Base-by-base conservation (phyloP, 768 basidiomycete genomes). In the Lactarius hengduanensis region DNA sequence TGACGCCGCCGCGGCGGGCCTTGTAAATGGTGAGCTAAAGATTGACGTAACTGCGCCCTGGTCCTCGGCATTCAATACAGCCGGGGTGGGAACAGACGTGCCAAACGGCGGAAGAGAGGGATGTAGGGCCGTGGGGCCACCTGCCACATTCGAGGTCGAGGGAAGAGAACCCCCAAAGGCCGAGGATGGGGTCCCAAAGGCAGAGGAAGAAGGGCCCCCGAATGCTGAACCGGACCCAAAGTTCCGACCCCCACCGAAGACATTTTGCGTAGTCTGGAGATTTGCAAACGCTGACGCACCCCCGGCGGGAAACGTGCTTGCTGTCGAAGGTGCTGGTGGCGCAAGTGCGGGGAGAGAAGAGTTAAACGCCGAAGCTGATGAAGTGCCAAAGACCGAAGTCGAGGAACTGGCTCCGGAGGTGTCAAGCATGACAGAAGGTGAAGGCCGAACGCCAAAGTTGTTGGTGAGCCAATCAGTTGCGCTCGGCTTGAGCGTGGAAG, bases 401-500 rank as follows among this genome's bases (percentile, higher is more conserved):
- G 71, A 65, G 15, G 65, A 58, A 20, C 61, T 54, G 3, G 43
- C 26, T 20, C n/a, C 66, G 1, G 66, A 45, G 9, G 63, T 54
- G 32, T 65, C 73, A 13, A 70, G 64, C 40, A 68, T 56, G 28
- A 62, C 63, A 5, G 59, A 64, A 16, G 70, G 66, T 4, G 75
- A 68, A 30, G 77, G 76, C 54, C 67, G 68, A 4, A 70, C 57
- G 26, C 75, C 75, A 66, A 77, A 77, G 41, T 72, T 74, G 57
- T 69, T 78, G 67, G 69, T 76, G 59, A 69, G 70, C 77, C 74
- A 78, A 67, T 72, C 78, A 61, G 73, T 75, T 57, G 72, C 74
- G 67, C 70, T 72, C 58, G 72, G 72, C 76, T 73, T 73, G 69
- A 62, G 59, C 11, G 62, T n/a, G 4, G 57, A 4, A 2, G 57